phyloP scores from a whole-genome alignment of 1,284 basidiomycete genomes.

The Abortiporus biennis region DNA sequence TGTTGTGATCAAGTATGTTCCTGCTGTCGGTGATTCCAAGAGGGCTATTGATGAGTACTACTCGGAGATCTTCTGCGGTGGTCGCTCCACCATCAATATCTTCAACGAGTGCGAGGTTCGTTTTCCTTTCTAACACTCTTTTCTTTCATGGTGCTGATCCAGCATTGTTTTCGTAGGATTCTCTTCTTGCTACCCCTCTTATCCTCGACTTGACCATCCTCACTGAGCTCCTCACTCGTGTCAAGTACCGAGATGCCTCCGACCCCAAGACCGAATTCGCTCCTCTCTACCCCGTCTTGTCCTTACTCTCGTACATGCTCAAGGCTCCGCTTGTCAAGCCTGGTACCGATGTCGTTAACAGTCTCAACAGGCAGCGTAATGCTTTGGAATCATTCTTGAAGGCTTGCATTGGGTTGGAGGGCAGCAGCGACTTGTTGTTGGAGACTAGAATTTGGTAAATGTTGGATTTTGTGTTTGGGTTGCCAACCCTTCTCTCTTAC shows the following conservation, averaged over 20 bases:
- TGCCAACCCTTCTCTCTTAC: too few species aligned
- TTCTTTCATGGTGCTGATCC: conserved; percentile 11
- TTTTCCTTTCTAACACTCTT: conserved; percentile 7
- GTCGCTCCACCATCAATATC: conserved; percentile 83
- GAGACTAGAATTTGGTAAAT: conserved; percentile 84
- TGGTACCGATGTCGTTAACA: conserved; percentile 94
- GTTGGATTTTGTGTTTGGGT: too few species aligned
- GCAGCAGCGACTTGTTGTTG: conserved; percentile 75
- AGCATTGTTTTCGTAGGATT: conserved; percentile 56
- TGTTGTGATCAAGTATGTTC: conserved; percentile 93
- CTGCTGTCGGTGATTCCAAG: conserved; percentile 95
- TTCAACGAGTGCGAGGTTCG: conserved; percentile 92
- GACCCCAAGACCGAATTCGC: conserved; percentile 53
- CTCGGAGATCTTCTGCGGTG: conserved; percentile 86
- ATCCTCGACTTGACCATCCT: conserved; percentile 94
- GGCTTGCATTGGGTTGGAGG: conserved; percentile 87
- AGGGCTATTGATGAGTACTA: conserved; percentile 99
- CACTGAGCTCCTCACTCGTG: conserved; percentile 90
- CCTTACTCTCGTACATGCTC: conserved; percentile 92
- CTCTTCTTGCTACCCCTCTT: conserved; percentile 91
- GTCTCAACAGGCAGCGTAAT: conserved; percentile 89
- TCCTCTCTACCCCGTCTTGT: conserved; percentile 82
- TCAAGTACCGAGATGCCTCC: conserved; percentile 71
- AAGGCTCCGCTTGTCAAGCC: conserved; percentile 98
- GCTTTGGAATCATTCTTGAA: conserved; percentile 92